Evolutionary conservation across 2,329 filamentous ascomycete species (phyloP), one percentile per base, ranked within the genome.

Genomic region (Mycosphaerella arachidis): DNA sequence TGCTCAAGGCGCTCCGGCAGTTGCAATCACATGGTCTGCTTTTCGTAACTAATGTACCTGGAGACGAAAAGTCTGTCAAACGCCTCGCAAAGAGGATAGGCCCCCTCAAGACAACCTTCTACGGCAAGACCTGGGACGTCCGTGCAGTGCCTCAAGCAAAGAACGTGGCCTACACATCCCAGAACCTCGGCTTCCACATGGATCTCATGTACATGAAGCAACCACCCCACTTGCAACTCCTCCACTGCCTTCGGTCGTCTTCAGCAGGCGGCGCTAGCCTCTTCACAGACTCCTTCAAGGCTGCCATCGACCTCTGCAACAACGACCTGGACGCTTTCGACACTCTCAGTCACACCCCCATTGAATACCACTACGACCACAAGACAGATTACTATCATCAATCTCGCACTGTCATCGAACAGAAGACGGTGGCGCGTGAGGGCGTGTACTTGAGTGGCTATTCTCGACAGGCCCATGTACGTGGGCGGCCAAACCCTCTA

Each of bases 101-200:
- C 1, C 84, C 84, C 35, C 77, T 97, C 29, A 89, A 91, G 70
- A 86, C 91, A 68, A 94, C 92, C 7, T 94, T 97, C 72, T 97
- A 97, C 74, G 94, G 94, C 46, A 80, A 82, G 67, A 96, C 91
- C 0, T 97, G 92, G 86, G 89, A 97, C 74, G 93, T 97, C 12
- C 84, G 86, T 56, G 91, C 87, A 3, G 88, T 95, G 56, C 87
- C 89, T 1, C 74, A 90, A 57, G 91, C 92, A 27, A 92, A 93
- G 71, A 97, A 97, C 72, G 90, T 97, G 4, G 93, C 94, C 24
- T 81, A 97, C 76, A 97, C 93, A 0, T 87, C 84, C 70, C 82
- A 87, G 53, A 87, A 87, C 70, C 85, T 97, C 1, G 90, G 90
- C 16, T 86, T 97, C 52, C 94, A 99, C 77, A 94, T 96, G 84